These are phyloP conservation scores for Mortierella sp. DNA, from an alignment of 371 early-diverging fungal species.

Conservation along the genomic window DNA sequence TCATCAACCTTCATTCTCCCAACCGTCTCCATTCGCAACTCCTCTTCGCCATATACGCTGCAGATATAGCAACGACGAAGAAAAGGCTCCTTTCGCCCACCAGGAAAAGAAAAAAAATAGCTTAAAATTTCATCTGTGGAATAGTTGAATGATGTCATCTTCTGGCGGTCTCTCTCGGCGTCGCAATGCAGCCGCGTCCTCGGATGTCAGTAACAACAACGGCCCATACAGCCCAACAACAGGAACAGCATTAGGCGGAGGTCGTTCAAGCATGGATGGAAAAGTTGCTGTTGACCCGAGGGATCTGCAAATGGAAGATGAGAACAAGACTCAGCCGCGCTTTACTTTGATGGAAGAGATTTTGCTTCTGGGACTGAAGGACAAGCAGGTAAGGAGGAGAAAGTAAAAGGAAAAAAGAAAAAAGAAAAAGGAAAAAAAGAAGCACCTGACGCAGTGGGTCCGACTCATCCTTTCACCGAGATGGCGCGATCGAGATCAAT, in stretches of 20 bases:
- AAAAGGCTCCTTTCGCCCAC: too few species aligned
- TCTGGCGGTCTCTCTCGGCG: slow-evolving; percentile 53
- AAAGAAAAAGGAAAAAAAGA: too few species aligned
- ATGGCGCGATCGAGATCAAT: too few species aligned
- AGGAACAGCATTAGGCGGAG: slow-evolving; percentile 25
- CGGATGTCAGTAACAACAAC: slow-evolving; percentile 23
- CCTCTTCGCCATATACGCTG: too few species aligned
- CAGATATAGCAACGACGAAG: too few species aligned
- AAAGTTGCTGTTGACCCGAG: slow-evolving; percentile 49
- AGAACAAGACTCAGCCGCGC: slow-evolving; percentile 72
- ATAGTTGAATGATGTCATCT: slow-evolving; percentile 30
- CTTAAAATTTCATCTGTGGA: neutral
- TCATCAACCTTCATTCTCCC: too few species aligned
- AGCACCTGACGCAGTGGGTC: too few species aligned
- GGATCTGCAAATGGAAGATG: slow-evolving; percentile 59
- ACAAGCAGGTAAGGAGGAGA: slow-evolving; percentile 76
- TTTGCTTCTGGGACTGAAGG: slow-evolving; percentile 92
- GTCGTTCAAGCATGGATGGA: slow-evolving; percentile 24
- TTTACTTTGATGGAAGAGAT: slow-evolving; percentile 96
- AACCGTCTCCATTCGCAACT: too few species aligned
- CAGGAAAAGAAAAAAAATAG: too few species aligned
- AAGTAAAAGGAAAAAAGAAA: too few species aligned
- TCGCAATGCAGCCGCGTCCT: slow-evolving; percentile 38
- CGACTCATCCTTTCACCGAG: too few species aligned
- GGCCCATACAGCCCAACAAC: slow-evolving; percentile 10